These are phyloP conservation scores for Trichoderma sp. DNA, from an alignment of 2,329 filamentous ascomycete species.

Conservation along the genomic window DNA sequence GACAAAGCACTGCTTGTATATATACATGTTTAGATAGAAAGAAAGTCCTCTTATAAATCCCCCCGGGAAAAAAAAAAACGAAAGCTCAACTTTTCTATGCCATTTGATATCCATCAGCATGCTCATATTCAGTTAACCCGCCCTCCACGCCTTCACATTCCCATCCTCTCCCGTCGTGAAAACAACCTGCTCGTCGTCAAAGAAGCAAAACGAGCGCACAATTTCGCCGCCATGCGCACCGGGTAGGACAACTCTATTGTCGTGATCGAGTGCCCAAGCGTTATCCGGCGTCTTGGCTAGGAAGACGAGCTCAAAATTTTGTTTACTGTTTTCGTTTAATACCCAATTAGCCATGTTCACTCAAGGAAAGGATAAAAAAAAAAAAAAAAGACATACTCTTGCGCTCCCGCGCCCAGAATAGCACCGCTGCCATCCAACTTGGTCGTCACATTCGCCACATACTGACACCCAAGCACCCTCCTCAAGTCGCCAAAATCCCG, in stretches of 20 bases:
- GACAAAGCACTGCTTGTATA: not conserved
- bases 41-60: not conserved
- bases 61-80: no score
- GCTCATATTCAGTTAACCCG: constrained; percentile 23
- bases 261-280: constrained; percentile 58
- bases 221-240: constrained; percentile 66
- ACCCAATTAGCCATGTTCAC: no score
- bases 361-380: no score
- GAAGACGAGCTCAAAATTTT: constrained; percentile 62
- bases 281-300: constrained; percentile 50
- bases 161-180: constrained; percentile 63
- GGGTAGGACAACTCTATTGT: constrained; percentile 58
- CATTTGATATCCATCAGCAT: not conserved
- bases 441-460: constrained; percentile 67
- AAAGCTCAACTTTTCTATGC: not conserved
- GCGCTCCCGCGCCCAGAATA: constrained; percentile 65
- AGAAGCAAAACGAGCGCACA: constrained; percentile 64
- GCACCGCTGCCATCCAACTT: constrained; percentile 61
- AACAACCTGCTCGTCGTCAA: constrained; percentile 60
- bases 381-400: constrained; percentile 60
- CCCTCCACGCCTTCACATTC: constrained; percentile 58
- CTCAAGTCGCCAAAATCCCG: constrained; percentile 70
- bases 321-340: constrained; percentile 44
- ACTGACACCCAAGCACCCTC: constrained; percentile 66
- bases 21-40: not conserved